Conservation (phyloP, 2,329 filamentous ascomycete species). For the Sporothrix humicola region DNA sequence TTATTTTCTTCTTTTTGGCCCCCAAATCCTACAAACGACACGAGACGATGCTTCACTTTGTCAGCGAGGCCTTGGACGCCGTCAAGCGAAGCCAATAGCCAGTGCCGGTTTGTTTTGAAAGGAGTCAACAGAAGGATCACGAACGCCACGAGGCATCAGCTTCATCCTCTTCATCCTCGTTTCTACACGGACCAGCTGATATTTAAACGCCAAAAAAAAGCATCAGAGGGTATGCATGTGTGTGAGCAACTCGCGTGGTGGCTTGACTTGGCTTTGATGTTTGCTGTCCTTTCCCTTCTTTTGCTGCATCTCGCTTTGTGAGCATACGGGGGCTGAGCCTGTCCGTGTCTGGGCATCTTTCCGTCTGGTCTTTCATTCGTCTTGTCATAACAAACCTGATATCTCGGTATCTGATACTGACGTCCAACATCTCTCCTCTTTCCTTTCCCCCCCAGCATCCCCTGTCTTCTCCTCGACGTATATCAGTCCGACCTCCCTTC, state of each 20-base stretch:
- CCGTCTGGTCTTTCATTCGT: neutral
- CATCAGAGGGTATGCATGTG: neutral
- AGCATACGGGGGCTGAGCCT: slow-evolving; percentile 1
- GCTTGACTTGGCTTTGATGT: neutral
- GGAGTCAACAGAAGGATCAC: neutral
- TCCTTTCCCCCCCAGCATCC: neutral
- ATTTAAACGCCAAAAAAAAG: neutral
- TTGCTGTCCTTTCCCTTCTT: neutral
- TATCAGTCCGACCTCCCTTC: neutral
- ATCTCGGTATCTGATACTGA: neutral
- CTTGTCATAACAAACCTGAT: neutral
- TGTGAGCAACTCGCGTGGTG: slow-evolving; percentile 7
- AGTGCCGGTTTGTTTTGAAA: neutral
- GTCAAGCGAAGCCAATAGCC: neutral
- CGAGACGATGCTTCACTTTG: slow-evolving; percentile 27
- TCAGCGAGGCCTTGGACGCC: neutral
- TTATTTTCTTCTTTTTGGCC: neutral
- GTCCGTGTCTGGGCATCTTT: slow-evolving; percentile 22
- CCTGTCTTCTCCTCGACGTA: neutral
- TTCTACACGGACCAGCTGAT: neutral
- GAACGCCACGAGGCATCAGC: neutral
- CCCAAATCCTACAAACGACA: neutral
- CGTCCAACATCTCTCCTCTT: too few species aligned
- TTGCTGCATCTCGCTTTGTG: slow-evolving; percentile 10
- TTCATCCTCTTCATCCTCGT: too few species aligned